Evolutionary conservation across 2,329 filamentous ascomycete species (phyloP), one percentile per base, ranked within the genome.

Genomic region (Cladosporium sp.): DNA sequence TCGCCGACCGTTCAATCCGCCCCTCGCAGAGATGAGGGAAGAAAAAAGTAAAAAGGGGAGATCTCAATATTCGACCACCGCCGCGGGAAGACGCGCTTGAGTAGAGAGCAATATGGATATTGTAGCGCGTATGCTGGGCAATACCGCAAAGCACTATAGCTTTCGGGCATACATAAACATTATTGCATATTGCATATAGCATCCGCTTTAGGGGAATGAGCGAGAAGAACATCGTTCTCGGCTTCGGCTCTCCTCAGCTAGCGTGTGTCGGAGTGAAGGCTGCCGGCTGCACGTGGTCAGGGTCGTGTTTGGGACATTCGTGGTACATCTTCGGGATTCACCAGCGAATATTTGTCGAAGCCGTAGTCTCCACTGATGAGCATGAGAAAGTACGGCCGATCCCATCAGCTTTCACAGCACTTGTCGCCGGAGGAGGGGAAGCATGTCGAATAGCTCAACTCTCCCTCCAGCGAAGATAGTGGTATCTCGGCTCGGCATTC

Each of bases 191-290:
- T 21, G 36, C 36, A 43, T 43, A 43, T 43, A 46, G 28, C 28
- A 28, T 28, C 28, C 28, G 28, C 4, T 28, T 28, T 28, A 4
- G 7, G 39, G 39, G 39, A n/a, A n/a, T n/a, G n/a, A 46, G 39
- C 51, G 51, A 54, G 51, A n/a, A 11, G 51, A 54, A 10, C n/a
- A n/a, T n/a, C 23, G 10, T 30, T 54, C 30, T 54, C 28, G 51
- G 51, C 56, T 34, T 23, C 56, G 56, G 56, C 56, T 58, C 56
- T 58, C 56, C 34, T 43, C 56, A 58, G 34, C 56, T 58, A 58
- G 56, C 56, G 56, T 28, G 18, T 53, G 49, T 54, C 51, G 25
- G 16, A 32, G 30, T 39, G 54, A 34, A 57, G 54, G n/a, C 23
- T 39, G 21, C n/a, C 54, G 30, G n/a, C n/a, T 11, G 46, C 54